Evolutionary conservation across 2,329 filamentous ascomycete species (phyloP).

Genomic region (Claviceps sp.): DNA sequence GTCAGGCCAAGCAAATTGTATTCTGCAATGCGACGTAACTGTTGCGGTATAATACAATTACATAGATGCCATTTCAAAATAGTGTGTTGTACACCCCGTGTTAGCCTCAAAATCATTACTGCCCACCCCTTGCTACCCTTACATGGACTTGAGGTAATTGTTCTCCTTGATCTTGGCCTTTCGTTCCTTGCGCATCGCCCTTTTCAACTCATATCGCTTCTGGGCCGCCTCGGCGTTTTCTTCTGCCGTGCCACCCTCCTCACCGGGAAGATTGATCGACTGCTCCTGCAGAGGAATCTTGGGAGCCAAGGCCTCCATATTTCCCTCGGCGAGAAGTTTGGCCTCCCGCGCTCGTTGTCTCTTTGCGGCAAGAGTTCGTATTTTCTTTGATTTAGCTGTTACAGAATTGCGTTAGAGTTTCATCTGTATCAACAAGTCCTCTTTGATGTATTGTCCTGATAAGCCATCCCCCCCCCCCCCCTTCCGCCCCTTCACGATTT

Average conservation of each 20-base stretch:
- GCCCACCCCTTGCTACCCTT: slow-evolving; percentile 7
- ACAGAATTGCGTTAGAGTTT: background rate
- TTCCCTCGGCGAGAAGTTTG: slow-evolving; percentile 48
- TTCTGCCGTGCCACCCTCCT: slow-evolving; percentile 26
- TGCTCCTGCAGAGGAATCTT: slow-evolving; percentile 68
- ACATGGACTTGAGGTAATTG: slow-evolving; percentile 78
- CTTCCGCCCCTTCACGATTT: background rate
- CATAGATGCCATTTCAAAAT: slow-evolving; percentile 5
- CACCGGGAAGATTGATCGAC: slow-evolving; percentile 55
- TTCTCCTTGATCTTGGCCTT: slow-evolving; percentile 67
- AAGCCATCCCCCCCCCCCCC: background rate
- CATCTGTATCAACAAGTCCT: too few relatives aligned
- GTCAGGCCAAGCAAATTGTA: too few relatives aligned
- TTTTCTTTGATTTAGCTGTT: slow-evolving; percentile 72
- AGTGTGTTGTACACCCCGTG: slow-evolving; percentile 7
- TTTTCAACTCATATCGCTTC: slow-evolving; percentile 49
- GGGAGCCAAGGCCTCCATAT: slow-evolving; percentile 50
- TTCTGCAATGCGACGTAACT: too few relatives aligned
- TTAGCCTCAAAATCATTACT: background rate
- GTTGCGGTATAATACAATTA: slow-evolving; percentile 15
- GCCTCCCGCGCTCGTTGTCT: slow-evolving; percentile 42
- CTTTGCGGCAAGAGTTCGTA: slow-evolving; percentile 58
- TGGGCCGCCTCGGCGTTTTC: slow-evolving; percentile 33
- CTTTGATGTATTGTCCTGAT: too few relatives aligned
- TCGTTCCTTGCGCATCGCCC: slow-evolving; percentile 61